These are phyloP conservation scores for Cladophialophora yegresii DNA, from an alignment of 2,329 filamentous ascomycete species.

Conservation along the genomic window DNA sequence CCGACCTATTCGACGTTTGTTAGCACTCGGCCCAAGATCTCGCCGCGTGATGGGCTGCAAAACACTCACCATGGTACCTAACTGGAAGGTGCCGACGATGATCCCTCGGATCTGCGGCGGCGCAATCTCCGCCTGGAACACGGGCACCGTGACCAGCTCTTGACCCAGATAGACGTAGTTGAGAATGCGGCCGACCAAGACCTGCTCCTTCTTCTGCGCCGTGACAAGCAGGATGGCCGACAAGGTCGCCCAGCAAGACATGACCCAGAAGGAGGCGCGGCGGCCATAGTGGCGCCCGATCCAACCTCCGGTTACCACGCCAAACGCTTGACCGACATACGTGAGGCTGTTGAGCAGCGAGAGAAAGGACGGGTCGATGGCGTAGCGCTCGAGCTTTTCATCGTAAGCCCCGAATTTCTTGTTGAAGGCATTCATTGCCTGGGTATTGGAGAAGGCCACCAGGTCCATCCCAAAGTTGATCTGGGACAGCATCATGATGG, in stretches of 20 bases:
- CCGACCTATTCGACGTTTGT: constrained; percentile 12
- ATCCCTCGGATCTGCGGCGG: constrained; percentile 23
- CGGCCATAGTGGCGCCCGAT: constrained; percentile 19
- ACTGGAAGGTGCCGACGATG: constrained; percentile 23
- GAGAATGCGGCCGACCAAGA: constrained; percentile 20
- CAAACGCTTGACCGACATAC: constrained; percentile 19
- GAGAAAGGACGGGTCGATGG: constrained; percentile 19
- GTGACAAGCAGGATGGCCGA: constrained; percentile 20
- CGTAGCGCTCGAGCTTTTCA: constrained; percentile 11
- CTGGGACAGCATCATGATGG: constrained; percentile 19
- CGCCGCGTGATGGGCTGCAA: background rate
- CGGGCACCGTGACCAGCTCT: constrained; percentile 22
- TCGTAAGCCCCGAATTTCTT: constrained; percentile 16
- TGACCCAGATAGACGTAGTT: constrained; percentile 28
- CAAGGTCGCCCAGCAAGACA: constrained; percentile 22
- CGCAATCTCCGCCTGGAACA: constrained; percentile 23
- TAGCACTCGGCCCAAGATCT: background rate
- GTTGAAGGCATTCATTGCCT: constrained; percentile 20
- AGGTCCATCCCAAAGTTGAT: constrained; percentile 25
- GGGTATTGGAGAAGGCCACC: constrained; percentile 15
- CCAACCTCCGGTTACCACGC: constrained; percentile 19
- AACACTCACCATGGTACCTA: constrained; percentile 20
- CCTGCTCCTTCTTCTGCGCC: constrained; percentile 22
- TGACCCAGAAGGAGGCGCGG: constrained; percentile 19
- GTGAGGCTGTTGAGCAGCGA: constrained; percentile 23